Conservation (phyloP, 106 monocot species). For the Platanthera guangdongensis region DNA sequence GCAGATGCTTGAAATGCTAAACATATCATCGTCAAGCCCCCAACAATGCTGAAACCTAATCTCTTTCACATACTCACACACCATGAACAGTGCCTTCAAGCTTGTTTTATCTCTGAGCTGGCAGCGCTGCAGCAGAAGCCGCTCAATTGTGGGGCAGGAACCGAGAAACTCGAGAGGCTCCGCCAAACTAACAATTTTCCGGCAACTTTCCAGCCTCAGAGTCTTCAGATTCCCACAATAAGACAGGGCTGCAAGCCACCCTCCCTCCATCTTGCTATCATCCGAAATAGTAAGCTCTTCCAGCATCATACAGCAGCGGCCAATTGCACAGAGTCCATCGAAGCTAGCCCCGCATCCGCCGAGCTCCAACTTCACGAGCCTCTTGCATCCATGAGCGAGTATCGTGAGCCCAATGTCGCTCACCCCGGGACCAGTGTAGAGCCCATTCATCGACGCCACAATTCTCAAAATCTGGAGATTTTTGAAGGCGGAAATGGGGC, state of each 20-base stretch:
- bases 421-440: slow-evolving; percentile 51
- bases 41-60: slow-evolving; percentile 77
- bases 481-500: slow-evolving; percentile 62
- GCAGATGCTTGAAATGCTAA: slow-evolving; percentile 46
- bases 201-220: slow-evolving; percentile 50
- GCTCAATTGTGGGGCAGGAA: slow-evolving; percentile 69
- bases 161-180: slow-evolving; percentile 69
- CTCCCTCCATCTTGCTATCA: slow-evolving; percentile 69
- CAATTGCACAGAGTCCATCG: slow-evolving; percentile 81
- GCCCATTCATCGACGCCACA: slow-evolving; percentile 48
- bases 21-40: slow-evolving; percentile 81
- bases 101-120: slow-evolving; percentile 73
- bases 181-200: slow-evolving; percentile 59
- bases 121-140: slow-evolving; percentile 72
- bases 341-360: slow-evolving; percentile 79
- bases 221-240: slow-evolving; percentile 85
- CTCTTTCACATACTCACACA: slow-evolving; percentile 72
- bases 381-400: slow-evolving; percentile 82
- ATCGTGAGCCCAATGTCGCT: slow-evolving; percentile 92
- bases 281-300: slow-evolving; percentile 75
- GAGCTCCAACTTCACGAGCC: slow-evolving; percentile 80
- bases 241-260: slow-evolving; percentile 71
- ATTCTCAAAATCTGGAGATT: slow-evolving; percentile 80
- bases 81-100: slow-evolving; percentile 54
- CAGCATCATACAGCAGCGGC: slow-evolving; percentile 81